phyloP scores from a whole-genome alignment of 2,329 filamentous ascomycete genomes.

The Fusarium chlamydosporum region DNA sequence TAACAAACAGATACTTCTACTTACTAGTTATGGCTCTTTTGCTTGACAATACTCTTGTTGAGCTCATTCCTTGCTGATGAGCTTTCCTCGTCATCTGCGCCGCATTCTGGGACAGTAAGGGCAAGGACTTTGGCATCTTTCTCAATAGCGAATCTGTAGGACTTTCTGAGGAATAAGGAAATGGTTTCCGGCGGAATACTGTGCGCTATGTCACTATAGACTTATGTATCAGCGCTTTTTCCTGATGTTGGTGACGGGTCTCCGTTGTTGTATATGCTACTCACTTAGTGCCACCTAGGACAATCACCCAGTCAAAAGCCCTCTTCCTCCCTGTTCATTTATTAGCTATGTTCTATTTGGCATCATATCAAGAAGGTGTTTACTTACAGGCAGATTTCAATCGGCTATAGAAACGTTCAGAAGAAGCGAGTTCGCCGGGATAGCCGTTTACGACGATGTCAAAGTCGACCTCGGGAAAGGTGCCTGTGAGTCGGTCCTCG shows the following conservation, averaged over 20 bases:
- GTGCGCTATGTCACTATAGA: slow-evolving; percentile 65
- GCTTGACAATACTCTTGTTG: slow-evolving; percentile 67
- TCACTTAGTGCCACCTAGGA: slow-evolving; percentile 75
- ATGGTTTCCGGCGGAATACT: slow-evolving; percentile 58
- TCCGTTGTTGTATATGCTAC: slow-evolving; percentile 28
- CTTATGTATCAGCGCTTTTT: slow-evolving; percentile 2
- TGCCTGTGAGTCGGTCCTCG: slow-evolving; percentile 60
- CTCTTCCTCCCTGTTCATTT: slow-evolving; percentile 40
- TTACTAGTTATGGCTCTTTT: slow-evolving; percentile 67
- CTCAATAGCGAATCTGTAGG: slow-evolving; percentile 66
- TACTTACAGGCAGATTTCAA: slow-evolving; percentile 56
- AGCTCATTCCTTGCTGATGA: slow-evolving; percentile 59
- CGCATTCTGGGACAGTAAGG: slow-evolving; percentile 72
- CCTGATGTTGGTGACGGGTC: neutral
- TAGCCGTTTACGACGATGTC: slow-evolving; percentile 64
- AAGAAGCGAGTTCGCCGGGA: slow-evolving; percentile 65
- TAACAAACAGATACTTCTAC: slow-evolving; percentile 44
- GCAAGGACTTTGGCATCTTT: slow-evolving; percentile 70
- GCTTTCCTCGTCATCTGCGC: slow-evolving; percentile 49
- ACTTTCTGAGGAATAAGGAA: slow-evolving; percentile 62
- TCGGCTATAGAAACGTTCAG: slow-evolving; percentile 52
- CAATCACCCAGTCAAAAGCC: slow-evolving; percentile 71
- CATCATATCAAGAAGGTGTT: neutral
- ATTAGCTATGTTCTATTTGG: slow-evolving; percentile 5
- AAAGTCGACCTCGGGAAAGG: slow-evolving; percentile 61